Evolutionary conservation across 2,329 filamentous ascomycete species (phyloP).

Genomic region (Lecanicillium sp.): DNA sequence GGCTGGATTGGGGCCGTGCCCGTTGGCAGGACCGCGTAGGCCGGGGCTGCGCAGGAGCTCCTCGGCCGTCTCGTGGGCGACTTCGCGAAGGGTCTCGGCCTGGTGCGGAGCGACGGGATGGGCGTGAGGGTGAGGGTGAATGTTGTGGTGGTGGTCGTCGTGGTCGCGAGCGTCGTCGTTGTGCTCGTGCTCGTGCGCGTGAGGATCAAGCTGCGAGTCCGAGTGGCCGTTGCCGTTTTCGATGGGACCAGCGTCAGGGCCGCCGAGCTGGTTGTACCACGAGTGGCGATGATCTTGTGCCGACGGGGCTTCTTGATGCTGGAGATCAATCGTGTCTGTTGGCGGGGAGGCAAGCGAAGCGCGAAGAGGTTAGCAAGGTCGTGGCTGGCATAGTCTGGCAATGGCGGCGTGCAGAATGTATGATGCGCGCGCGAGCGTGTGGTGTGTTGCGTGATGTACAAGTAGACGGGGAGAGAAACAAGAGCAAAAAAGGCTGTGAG

Average conservation of each 20-base stretch:
- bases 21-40: slow-evolving; percentile 37
- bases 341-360: not conserved
- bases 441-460: too few species aligned
- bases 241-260: too few species aligned
- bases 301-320: slow-evolving; percentile 74
- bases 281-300: slow-evolving; percentile 65
- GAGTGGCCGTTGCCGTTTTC: too few species aligned
- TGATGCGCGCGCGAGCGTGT: too few species aligned
- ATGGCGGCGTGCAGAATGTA: too few species aligned
- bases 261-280: slow-evolving; percentile 41
- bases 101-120: slow-evolving; percentile 67
- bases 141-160: slow-evolving; percentile 54
- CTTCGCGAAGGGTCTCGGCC: slow-evolving; percentile 73
- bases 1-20: slow-evolving; percentile 27
- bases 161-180: too few species aligned
- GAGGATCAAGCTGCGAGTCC: too few species aligned
- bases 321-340: slow-evolving; percentile 88
- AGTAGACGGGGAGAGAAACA: too few species aligned
- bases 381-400: too few species aligned
- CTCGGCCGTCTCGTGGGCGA: slow-evolving; percentile 67
- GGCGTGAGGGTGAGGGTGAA: slow-evolving; percentile 36
- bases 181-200: too few species aligned
- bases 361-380: slow-evolving; percentile 6
- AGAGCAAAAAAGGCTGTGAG: too few species aligned
- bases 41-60: slow-evolving; percentile 60